phyloP scores from a whole-genome alignment of 2,329 filamentous ascomycete genomes.

The Aspergillus transmontanensis region DNA sequence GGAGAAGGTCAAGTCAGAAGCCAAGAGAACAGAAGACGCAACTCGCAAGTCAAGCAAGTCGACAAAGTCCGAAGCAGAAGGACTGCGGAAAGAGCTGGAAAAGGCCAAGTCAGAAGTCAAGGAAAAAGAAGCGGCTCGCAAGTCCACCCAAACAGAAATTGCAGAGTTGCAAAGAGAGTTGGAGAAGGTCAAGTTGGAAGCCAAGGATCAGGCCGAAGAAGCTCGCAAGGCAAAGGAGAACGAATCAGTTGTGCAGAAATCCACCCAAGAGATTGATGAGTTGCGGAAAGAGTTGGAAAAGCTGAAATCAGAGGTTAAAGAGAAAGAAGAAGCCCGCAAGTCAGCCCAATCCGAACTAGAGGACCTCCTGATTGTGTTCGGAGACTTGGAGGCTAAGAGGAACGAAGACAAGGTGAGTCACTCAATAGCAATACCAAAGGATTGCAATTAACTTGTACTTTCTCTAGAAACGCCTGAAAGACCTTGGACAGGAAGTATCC shows the following conservation, averaged over 20 bases:
- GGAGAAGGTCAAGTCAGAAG: slow-evolving; percentile 33
- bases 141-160: slow-evolving; percentile 69
- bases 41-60: slow-evolving; percentile 55
- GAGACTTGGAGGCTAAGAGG: slow-evolving; percentile 76
- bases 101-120: slow-evolving; percentile 74
- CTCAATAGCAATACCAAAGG: background rate
- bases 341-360: slow-evolving; percentile 73
- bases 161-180: slow-evolving; percentile 82
- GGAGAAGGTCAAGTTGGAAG: slow-evolving; percentile 69
- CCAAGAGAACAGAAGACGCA: slow-evolving; percentile 55
- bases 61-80: slow-evolving; percentile 73
- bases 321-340: slow-evolving; percentile 65
- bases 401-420: slow-evolving; percentile 70
- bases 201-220: slow-evolving; percentile 75
- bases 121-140: slow-evolving; percentile 57
- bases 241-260: slow-evolving; percentile 27
- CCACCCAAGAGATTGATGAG: slow-evolving; percentile 56
- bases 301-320: slow-evolving; percentile 35
- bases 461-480: slow-evolving; percentile 59
- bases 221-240: slow-evolving; percentile 38
- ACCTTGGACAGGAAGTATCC: slow-evolving; percentile 70
- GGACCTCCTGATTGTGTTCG: slow-evolving; percentile 79
- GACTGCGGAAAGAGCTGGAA: slow-evolving; percentile 76
- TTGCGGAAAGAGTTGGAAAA: slow-evolving; percentile 33
- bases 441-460: slow-evolving; percentile 6